Evolutionary conservation across 2,329 filamentous ascomycete species (phyloP).

Genomic region (Alternaria hordeiaustralica): DNA sequence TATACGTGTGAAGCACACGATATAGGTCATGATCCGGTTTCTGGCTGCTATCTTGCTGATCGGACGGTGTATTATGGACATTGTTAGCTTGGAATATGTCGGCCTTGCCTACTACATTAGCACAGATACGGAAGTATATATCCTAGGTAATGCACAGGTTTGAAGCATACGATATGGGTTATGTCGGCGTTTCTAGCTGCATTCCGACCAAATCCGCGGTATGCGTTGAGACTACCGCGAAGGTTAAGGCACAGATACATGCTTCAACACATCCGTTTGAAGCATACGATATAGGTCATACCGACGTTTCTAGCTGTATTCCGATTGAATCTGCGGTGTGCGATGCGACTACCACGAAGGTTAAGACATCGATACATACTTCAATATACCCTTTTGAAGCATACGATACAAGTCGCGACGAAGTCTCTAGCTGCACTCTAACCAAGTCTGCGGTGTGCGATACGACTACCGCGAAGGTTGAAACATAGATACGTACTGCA

Average conservation of each 20-base stretch:
- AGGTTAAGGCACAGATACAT: too few relatives aligned
- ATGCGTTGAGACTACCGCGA: too few relatives aligned
- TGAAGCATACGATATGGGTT: neutral
- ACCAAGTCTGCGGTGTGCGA: neutral
- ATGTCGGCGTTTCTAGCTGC: neutral
- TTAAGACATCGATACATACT: neutral
- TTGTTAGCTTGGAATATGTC: rapidly evolving
- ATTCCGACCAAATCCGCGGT: neutral
- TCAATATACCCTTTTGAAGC: neutral
- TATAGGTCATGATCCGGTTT: neutral
- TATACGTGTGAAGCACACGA: rapidly evolving
- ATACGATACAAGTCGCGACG: neutral
- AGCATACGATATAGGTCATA: neutral
- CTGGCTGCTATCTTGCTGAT: neutral
- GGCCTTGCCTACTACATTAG: neutral
- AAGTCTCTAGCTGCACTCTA: neutral
- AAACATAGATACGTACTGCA: neutral
- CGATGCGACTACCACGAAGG: neutral
- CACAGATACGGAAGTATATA: neutral
- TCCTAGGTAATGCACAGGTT: neutral
- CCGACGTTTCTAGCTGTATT: too few relatives aligned
- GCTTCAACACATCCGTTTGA: neutral
- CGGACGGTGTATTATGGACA: neutral
- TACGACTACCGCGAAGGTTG: neutral
- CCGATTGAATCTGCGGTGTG: neutral